A percentile compares a stretch with the other conserved stretches of the same genome.
Evolutionary conservation across 192 early-diverging fungal genomes (phyloP).

Genomic region (Coemansia sp.): DNA sequence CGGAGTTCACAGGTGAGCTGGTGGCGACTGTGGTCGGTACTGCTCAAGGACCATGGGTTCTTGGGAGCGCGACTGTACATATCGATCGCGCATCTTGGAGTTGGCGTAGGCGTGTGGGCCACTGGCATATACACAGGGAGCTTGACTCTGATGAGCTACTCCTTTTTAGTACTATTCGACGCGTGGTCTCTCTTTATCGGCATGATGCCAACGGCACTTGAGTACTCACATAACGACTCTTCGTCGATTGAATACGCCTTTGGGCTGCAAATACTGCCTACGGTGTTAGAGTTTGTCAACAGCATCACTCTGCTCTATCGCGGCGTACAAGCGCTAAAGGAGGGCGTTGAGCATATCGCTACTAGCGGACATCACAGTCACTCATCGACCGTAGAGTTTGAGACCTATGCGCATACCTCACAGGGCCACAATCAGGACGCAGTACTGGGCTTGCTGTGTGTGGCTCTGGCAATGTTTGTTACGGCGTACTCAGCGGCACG

Average conservation of each 20-base stretch:
- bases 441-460: conserved; percentile 11
- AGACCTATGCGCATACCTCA: conserved; percentile 28
- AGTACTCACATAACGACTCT: conserved; percentile 38
- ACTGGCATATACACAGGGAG: conserved; percentile 30
- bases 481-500: conserved; percentile 29
- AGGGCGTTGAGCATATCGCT: conserved; percentile 45
- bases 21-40: conserved; percentile 29
- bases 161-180: conserved; percentile 38
- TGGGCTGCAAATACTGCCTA: conserved; percentile 30
- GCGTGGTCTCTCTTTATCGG: conserved; percentile 36
- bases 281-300: conserved; percentile 48
- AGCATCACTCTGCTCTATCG: conserved; percentile 41
- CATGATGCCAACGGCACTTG: conserved; percentile 29
- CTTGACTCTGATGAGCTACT: conserved; percentile 38
- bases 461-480: conserved; percentile 18
- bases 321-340: conserved; percentile 45
- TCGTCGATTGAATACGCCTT: conserved; percentile 35
- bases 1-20: conserved; percentile 21
- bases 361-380: conserved; percentile 29
- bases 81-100: conserved; percentile 16
- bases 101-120: conserved; percentile 27
- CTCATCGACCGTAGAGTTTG: conserved; percentile 32
- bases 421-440: conserved; percentile 18
- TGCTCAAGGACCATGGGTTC: conserved; percentile 30
- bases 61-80: conserved; percentile 33